Conservation (phyloP, 2,329 filamentous ascomycete species). For the Neonectria coccinea region DNA sequence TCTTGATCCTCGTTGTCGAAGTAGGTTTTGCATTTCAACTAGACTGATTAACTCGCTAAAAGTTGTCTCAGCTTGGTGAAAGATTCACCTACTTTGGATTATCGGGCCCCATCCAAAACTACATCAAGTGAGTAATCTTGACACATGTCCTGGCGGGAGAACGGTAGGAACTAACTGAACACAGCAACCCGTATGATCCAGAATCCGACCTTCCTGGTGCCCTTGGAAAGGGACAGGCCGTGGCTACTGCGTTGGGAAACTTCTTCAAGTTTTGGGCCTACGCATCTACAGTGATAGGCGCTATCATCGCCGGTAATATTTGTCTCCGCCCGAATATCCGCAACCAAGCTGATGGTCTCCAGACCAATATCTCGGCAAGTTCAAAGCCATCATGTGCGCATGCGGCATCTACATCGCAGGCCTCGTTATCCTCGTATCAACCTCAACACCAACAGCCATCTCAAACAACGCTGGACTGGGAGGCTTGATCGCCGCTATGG, state of each 20-base stretch:
- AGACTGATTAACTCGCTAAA: not conserved
- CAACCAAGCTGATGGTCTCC: slow-evolving; percentile 3
- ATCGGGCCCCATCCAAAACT: slow-evolving; percentile 49
- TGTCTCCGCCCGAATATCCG: not conserved
- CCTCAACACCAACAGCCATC: slow-evolving; percentile 22
- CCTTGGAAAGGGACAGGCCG: slow-evolving; percentile 38
- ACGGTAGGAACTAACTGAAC: not conserved
- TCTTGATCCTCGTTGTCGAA: slow-evolving; percentile 46
- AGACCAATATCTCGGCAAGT: slow-evolving; percentile 33
- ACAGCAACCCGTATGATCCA: slow-evolving; percentile 40
- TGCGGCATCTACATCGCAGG: slow-evolving; percentile 35
- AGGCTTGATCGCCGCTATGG: slow-evolving; percentile 27
- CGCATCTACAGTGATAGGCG: slow-evolving; percentile 28
- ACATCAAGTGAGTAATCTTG: slow-evolving; percentile 42
- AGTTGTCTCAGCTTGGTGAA: slow-evolving; percentile 42
- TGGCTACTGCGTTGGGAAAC: slow-evolving; percentile 39
- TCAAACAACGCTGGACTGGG: slow-evolving; percentile 21
- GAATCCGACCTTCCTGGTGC: slow-evolving; percentile 31
- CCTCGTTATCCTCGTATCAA: slow-evolving; percentile 30
- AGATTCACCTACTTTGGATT: slow-evolving; percentile 49
- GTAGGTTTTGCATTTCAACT: not conserved
- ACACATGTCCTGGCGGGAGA: too few relatives aligned
- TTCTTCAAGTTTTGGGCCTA: slow-evolving; percentile 47
- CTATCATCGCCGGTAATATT: slow-evolving; percentile 21
- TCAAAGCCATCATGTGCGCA: slow-evolving; percentile 26